Evolutionary conservation across 495 filamentous ascomycete genomes (phyloP), one percentile per base, ranked within the genome.

Genomic region (Chaetomidium leptoderma): DNA sequence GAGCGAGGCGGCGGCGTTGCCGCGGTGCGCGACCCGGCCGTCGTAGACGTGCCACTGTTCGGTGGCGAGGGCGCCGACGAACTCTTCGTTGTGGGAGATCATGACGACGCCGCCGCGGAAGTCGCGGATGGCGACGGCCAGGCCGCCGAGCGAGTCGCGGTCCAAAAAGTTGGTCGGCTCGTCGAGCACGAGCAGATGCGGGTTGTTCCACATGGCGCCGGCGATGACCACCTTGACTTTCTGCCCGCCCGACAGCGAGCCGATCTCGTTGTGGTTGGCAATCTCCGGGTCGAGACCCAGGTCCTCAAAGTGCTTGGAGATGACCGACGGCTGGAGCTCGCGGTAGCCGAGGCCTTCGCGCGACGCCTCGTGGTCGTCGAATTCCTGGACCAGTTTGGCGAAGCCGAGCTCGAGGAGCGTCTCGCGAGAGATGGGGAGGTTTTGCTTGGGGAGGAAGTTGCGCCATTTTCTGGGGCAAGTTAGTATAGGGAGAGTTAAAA

Each of bases 141-240:
- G 79, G 70, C 92, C 93, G 64, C 93, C 93, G 9, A 98, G 86
- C 0, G 91, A 95, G 76, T 98, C 95, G 63, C 93, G 90, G 64
- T 98, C 93, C 76, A 98, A 83, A 81, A 96, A 98, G 79, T 98
- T 98, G 73, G 93, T 97, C 30, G 93, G 93, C 75, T 98, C 93
- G 83, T 98, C 93, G 16, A 98, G 87, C 17, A 98, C 93, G 49
- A 98, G 84, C 59, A 98, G 76, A 78, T 98, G 93, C 0, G 93
- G 93, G 78, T 96, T 97, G 75, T 96, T 96, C 93, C 92, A 96
- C 91, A 96, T 93, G 59, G 90, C 90, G 63, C 89, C 91, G n/a
- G 93, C 92, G 45, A 98, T 83, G 46, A 98, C 93, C 43, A 98
- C 93, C 81, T 98, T 98, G 74, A 98, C 93, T 75, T 98, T 98